Evolutionary conservation across 176 grass and related monocot species (phyloP).

Genomic region (Aegilops longissima): DNA sequence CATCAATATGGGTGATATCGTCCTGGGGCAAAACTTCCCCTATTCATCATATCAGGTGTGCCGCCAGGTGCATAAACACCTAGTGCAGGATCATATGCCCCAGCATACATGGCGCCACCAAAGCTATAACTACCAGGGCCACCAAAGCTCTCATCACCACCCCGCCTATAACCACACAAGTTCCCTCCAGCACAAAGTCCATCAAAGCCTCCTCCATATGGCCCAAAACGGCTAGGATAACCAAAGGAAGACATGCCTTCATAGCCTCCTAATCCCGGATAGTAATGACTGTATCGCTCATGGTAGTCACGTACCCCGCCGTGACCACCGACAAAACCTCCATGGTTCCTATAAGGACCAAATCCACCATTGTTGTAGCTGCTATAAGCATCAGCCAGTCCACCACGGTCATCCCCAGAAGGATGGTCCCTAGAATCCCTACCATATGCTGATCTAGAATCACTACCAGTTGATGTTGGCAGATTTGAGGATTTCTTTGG

Average conservation of each 20-base stretch:
- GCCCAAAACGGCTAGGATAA: constrained; percentile 59
- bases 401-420: constrained; percentile 62
- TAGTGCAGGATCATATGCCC: constrained; percentile 63
- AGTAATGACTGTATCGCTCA: constrained; percentile 60
- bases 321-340: constrained; percentile 51
- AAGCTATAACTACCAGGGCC: constrained; percentile 52
- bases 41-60: constrained; percentile 39
- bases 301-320: constrained; percentile 54
- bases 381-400: constrained; percentile 39
- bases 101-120: constrained; percentile 33
- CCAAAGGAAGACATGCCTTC: constrained; percentile 43
- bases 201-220: constrained; percentile 66
- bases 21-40: constrained; percentile 53
- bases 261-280: constrained; percentile 61
- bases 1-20: constrained; percentile 85
- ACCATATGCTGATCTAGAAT: constrained; percentile 72
- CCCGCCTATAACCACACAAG: constrained; percentile 50
- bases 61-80: constrained; percentile 50
- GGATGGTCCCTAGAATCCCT: constrained; percentile 65
- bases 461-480: constrained; percentile 59
- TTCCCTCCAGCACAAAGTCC: constrained; percentile 50
- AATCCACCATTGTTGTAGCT: constrained; percentile 47
- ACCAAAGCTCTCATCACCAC: constrained; percentile 47
- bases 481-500: constrained; percentile 89
- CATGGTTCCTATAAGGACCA: constrained; percentile 50